Percentiles rank a stretch among this genome's conserved stretches.
phyloP scores from a whole-genome alignment of 1,284 basidiomycete species.

The Microbotryum lychnidis-dioicae region DNA sequence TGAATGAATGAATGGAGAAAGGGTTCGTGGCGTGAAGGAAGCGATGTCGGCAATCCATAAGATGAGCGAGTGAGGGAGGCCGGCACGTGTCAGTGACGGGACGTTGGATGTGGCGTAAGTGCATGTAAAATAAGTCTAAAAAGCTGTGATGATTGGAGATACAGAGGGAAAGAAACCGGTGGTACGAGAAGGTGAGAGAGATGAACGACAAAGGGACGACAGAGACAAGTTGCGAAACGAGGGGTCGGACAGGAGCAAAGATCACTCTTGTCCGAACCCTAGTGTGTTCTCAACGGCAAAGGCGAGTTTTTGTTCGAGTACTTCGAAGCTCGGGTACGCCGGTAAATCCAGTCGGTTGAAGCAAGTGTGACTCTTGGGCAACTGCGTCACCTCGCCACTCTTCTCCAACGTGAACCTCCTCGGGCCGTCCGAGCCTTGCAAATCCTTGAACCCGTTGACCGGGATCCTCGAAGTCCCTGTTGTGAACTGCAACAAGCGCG shows the following conservation, averaged over 20 bases:
- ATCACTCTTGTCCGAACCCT: conserved; percentile 43
- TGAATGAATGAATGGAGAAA: too few relatives aligned
- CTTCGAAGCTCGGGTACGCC: conserved; percentile 77
- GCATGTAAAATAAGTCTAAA: too few relatives aligned
- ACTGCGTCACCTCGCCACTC: conserved; percentile 70
- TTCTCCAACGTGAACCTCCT: conserved; percentile 35
- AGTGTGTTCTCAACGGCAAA: conserved; percentile 46
- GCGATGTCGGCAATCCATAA: too few relatives aligned
- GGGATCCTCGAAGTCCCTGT: conserved; percentile 96
- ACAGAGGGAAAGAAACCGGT: too few relatives aligned
- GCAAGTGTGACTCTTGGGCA: conserved; percentile 79
- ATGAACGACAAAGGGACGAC: too few relatives aligned
- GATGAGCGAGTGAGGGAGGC: too few relatives aligned
- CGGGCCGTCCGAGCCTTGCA: conserved; percentile 95
- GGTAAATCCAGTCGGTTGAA: conserved; percentile 62
- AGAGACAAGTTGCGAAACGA: not conserved
- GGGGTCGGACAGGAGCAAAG: not conserved
- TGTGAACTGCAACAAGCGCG: conserved; percentile 87
- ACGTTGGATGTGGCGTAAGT: too few relatives aligned
- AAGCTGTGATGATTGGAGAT: too few relatives aligned
- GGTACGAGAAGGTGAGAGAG: too few relatives aligned
- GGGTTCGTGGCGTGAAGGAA: too few relatives aligned
- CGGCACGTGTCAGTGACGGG: too few relatives aligned
- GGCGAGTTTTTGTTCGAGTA: conserved; percentile 24
- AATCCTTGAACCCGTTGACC: conserved; percentile 97